Evolutionary conservation across 179 eudicot genomes (phyloP).

Genomic region (Spinacia oleracea): DNA sequence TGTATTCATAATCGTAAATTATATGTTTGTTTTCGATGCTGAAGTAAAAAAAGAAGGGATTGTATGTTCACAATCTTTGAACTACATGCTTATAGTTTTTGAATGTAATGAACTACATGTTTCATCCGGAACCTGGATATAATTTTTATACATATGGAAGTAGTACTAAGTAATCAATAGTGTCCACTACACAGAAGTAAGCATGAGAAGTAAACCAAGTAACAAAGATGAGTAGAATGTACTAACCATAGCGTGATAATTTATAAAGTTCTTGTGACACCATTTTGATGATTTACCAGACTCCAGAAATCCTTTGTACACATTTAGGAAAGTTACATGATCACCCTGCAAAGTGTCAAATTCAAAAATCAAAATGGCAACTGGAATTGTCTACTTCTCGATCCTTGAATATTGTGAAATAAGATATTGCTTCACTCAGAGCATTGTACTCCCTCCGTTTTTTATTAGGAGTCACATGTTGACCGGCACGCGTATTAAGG

Average conservation of each 20-base stretch:
- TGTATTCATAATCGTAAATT: too few relatives aligned
- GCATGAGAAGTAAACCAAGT: not conserved
- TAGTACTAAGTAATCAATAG: not conserved
- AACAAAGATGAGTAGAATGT: conserved; percentile 1
- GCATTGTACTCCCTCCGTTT: too few relatives aligned
- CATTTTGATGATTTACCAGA: conserved; percentile 88
- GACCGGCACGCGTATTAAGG: too few relatives aligned
- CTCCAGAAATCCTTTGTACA: conserved; percentile 86
- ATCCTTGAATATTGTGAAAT: not conserved
- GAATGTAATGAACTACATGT: too few relatives aligned
- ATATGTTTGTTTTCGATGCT: too few relatives aligned
- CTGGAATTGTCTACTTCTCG: not conserved
- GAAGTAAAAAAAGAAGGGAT: too few relatives aligned
- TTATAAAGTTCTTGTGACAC: conserved; percentile 88
- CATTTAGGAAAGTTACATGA: conserved; percentile 91
- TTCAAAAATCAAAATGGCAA: conserved; percentile 16
- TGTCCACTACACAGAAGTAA: not conserved
- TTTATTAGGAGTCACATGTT: too few relatives aligned
- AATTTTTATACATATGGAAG: not conserved
- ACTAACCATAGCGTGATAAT: conserved; percentile 96
- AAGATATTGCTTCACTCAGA: not conserved
- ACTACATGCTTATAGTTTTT: too few relatives aligned
- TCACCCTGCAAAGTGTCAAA: conserved; percentile 71
- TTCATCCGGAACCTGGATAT: too few relatives aligned
- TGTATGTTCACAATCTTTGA: too few relatives aligned